Evolutionary conservation across 2,329 filamentous ascomycete species (phyloP).

Genomic region (Penicillium griseofulvum): DNA sequence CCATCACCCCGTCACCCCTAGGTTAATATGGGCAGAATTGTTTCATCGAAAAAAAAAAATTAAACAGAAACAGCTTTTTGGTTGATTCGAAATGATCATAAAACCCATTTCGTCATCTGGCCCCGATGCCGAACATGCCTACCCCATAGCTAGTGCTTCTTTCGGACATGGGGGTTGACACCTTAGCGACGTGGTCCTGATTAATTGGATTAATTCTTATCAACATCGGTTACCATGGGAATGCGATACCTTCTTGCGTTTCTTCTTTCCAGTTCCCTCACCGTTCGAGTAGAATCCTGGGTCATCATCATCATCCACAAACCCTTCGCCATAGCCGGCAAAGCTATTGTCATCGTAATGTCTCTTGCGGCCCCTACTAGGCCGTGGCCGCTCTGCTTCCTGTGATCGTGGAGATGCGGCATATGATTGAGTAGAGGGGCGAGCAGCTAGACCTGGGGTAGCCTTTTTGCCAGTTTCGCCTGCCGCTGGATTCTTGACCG

Average conservation of each 20-base stretch:
- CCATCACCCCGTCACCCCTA: slow-evolving; percentile 10
- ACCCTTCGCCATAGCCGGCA: slow-evolving; percentile 52
- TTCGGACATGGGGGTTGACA: slow-evolving; percentile 40
- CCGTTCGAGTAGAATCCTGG: slow-evolving; percentile 44
- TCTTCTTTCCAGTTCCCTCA: slow-evolving; percentile 47
- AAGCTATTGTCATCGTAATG: slow-evolving; percentile 53
- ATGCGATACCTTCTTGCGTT: slow-evolving; percentile 47
- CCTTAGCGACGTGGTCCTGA: slow-evolving; percentile 43
- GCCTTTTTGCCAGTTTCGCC: slow-evolving; percentile 33
- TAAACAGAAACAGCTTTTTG: slow-evolving; percentile 23
- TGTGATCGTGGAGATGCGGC: slow-evolving; percentile 25
- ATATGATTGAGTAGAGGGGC: slow-evolving; percentile 27
- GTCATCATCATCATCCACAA: slow-evolving; percentile 49
- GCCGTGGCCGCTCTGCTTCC: slow-evolving; percentile 39
- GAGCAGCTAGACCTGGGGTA: slow-evolving; percentile 23
- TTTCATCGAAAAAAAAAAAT: slow-evolving; percentile 14
- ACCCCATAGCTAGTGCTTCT: slow-evolving; percentile 44
- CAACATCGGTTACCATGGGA: neutral
- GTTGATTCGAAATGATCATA: slow-evolving; percentile 14
- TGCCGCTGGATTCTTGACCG: slow-evolving; percentile 34
- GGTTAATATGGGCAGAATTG: slow-evolving; percentile 10
- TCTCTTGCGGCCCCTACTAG: slow-evolving; percentile 49
- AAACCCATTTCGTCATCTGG: slow-evolving; percentile 33
- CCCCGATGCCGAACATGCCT: slow-evolving; percentile 47
- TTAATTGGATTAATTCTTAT: neutral